Evolutionary conservation across 495 filamentous ascomycete genomes (phyloP).

Genomic region (Penicillium daleae): DNA sequence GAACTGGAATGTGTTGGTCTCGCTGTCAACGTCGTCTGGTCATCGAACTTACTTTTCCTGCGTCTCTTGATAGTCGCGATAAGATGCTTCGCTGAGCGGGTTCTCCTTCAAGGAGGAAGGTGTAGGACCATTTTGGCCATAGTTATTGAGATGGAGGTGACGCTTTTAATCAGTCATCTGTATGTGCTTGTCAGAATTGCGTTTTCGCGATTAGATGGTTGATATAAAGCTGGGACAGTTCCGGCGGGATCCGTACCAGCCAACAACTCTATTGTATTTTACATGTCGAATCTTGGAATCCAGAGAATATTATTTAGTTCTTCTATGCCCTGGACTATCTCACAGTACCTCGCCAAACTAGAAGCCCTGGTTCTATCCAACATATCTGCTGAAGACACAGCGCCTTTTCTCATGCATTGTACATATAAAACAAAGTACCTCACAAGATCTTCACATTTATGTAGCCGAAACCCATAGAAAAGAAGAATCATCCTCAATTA

Average conservation of each 20-base stretch:
- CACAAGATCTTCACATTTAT: constrained; percentile 24
- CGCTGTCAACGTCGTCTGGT: not conserved
- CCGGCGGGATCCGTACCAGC: not conserved
- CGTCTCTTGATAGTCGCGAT: not conserved
- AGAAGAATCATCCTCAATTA: constrained; percentile 25
- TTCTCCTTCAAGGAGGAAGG: not conserved
- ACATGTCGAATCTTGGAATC: not conserved
- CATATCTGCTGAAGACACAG: constrained; percentile 6
- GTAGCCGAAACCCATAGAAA: constrained; percentile 21
- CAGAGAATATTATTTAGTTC: not conserved
- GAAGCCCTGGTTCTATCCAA: not conserved
- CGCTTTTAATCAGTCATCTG: not conserved
- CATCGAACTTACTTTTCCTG: not conserved
- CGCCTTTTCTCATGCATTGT: constrained; percentile 3
- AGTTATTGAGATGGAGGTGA: not conserved
- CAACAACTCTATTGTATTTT: not conserved
- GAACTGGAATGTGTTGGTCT: not conserved
- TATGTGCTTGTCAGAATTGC: not conserved
- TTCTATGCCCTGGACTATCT: not conserved
- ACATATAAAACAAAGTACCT: not conserved
- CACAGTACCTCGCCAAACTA: not conserved
- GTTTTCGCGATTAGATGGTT: not conserved
- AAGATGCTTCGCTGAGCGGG: not conserved
- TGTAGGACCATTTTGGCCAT: not conserved
- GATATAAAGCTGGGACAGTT: not conserved